Base-by-base conservation (phyloP, 805 yeast species). In the Hanseniaspora hatyaiensis region DNA sequence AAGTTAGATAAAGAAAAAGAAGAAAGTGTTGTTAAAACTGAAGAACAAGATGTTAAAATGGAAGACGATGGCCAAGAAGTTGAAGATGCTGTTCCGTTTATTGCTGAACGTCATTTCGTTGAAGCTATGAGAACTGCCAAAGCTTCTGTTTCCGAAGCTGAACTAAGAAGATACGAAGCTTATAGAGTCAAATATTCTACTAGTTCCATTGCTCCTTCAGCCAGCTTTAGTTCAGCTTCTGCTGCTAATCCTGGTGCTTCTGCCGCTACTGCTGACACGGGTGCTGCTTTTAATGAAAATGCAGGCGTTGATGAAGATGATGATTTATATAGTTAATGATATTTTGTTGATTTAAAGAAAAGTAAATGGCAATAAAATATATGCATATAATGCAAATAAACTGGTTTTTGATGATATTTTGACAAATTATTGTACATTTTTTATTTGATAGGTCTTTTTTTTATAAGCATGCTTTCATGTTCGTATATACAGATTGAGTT, bases 121-220 rank as follows among this genome's bases (percentile, higher is more conserved):
- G 97, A 92, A 72, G 99, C 99, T 40, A 92, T 92, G 99, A 88
- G 89, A 79, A 87, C 97, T 1, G 99, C 98, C 47, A 82, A 87
- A 68, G 83, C 97, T 59, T 88, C 96, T 49, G 99, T 92, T 41
- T 80, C 94, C 34, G 97, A 94, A 61, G 84, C 96, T 32, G 98
- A 92, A 68, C 75, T 92, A 61, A 92, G 99, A 69, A 88, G 98
- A 69, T 92, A 92, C 65, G 98, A 92, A 71, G 94, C 97, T 6
- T 92, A 89, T 61, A 94, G 89, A 69, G 73, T 92, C 66, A 94
- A 82, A 66, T 85, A 95, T 50, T 83, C 96, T 1, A 43, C 48
- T 4, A 48, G 51, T 19, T 85, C 98, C 63, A 75, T 89, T 54
- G 84, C 82, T 68, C 89, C 92, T 70, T 78, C 86, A 63, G 34